Percentiles rank a stretch among this genome's conserved stretches.
Evolutionary conservation across 805 yeast genomes (phyloP).

Genomic region (Ogataea neopini): DNA sequence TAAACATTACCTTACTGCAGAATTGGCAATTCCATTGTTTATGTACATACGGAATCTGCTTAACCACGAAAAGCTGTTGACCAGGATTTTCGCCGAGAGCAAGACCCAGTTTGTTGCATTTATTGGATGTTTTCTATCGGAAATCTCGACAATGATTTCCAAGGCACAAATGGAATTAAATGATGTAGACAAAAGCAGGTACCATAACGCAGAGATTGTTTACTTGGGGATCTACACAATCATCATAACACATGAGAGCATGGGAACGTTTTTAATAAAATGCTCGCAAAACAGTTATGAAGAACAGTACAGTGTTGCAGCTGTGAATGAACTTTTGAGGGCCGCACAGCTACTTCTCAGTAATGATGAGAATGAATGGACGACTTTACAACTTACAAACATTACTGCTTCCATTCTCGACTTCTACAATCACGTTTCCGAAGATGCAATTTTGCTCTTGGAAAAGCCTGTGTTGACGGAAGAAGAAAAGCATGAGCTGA

Average conservation of each 20-base stretch:
- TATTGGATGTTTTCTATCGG: conserved; percentile 3
- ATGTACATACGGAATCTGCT: conserved; percentile 16
- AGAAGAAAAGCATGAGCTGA: conserved; percentile 11
- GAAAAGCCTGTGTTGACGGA: conserved; percentile 7
- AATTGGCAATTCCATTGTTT: conserved; percentile 13
- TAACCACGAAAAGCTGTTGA: conserved; percentile 14
- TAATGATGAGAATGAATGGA: conserved; percentile 42
- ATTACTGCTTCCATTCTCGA: conserved; percentile 45
- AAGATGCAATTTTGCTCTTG: conserved; percentile 21
- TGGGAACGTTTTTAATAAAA: conserved; percentile 28
- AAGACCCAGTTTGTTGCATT: conserved; percentile 7
- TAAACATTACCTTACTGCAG: not conserved
- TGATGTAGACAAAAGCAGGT: conserved; percentile 15
- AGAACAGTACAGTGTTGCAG: not conserved
- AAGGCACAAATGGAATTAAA: conserved; percentile 18
- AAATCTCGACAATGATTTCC: not conserved
- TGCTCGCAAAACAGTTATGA: conserved; percentile 2
- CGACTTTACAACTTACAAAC: conserved; percentile 37
- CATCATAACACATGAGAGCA: conserved; percentile 36
- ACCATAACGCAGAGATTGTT: conserved; percentile 9
- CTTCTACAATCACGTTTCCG: conserved; percentile 28
- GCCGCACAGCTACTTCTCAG: conserved; percentile 40
- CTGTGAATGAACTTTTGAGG: conserved; percentile 25
- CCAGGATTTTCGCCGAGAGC: conserved; percentile 9
- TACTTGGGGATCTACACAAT: conserved; percentile 28